Evolutionary conservation across 2,329 filamentous ascomycete species (phyloP), one percentile per base, ranked within the genome.

Genomic region (Sphaerulina vaccinii): DNA sequence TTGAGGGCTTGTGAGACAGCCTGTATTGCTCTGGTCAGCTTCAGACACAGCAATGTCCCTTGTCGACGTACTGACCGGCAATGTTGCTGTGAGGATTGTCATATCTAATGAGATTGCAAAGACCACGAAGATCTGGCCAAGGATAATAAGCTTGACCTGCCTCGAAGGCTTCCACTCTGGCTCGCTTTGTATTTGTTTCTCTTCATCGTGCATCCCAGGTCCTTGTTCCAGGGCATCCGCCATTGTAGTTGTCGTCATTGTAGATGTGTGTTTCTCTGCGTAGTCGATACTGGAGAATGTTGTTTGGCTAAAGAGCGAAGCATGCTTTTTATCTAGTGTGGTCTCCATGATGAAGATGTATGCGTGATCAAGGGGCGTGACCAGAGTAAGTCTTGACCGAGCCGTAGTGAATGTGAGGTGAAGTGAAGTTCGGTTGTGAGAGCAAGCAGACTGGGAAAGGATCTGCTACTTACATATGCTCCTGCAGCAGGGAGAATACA

Each of bases 21-120:
- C 60, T 60, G 44, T 19, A 37, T 19, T 10, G 6, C 3, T 40
- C 6, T 36, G 6, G 37, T 59, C 16, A 57, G 50, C 38, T 62
- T 63, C 8, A 27, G 5, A 10, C 9, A 10, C 15, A 11, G 35
- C 43, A 19, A 13, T 15, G 23, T 27, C 6, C 10, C 6, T 10
- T 5, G 10, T 27, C 15, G 29, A 21, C 22, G 22, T 11, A 49
- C 50, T n/a, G 47, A 75, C 73, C 11, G 77, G 72, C 32, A 79
- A 56, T 0, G 73, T 66, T 6, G 75, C 68, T 5, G 76, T 74
- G 36, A 79, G 62, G 24, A 78, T 72, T 0, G 75, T 77, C 9
- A 73, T 71, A 58, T 79, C 75, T 33, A 79, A 70, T 3, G 73
- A 71, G 35, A 79, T 76, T 68, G 78, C 74, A 59, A 78, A 70